These are phyloP conservation scores for Talaromyces amestolkiae DNA, from an alignment of 2,329 filamentous ascomycete genomes.

Conservation along the genomic window DNA sequence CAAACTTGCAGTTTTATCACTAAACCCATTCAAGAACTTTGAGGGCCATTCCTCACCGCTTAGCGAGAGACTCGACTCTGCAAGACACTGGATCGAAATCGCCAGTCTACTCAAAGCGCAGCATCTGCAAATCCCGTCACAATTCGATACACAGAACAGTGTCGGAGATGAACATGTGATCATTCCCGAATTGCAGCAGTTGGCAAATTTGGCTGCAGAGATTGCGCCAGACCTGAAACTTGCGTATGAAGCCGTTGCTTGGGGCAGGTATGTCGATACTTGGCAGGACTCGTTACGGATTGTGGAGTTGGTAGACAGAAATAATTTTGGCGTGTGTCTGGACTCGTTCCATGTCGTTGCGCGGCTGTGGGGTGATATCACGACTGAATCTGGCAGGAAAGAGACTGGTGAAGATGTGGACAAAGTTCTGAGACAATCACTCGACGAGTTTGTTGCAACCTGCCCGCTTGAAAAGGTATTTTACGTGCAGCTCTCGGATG, in stretches of 20 bases:
- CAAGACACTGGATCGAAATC: constrained; percentile 32
- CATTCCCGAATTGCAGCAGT: background rate
- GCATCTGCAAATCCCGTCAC: constrained; percentile 9
- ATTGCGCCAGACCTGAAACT: constrained; percentile 21
- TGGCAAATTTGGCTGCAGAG: background rate
- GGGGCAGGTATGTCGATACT: constrained; percentile 26
- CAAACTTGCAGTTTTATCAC: constrained; percentile 2
- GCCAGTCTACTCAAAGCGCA: background rate
- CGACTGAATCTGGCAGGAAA: constrained; percentile 18
- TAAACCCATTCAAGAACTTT: constrained; percentile 31
- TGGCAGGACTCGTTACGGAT: constrained; percentile 30
- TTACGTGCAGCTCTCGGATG: constrained; percentile 30
- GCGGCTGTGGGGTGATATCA: constrained; percentile 29
- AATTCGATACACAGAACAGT: constrained; percentile 8
- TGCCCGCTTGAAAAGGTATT: background rate
- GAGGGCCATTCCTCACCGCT: constrained; percentile 33
- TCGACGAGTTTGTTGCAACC: background rate
- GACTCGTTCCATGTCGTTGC: constrained; percentile 31
- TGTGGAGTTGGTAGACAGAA: constrained; percentile 25
- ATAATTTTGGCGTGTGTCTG: constrained; percentile 33
- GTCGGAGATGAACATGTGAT: constrained; percentile 1
- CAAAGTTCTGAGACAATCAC: background rate
- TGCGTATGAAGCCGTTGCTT: constrained; percentile 30
- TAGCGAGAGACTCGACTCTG: constrained; percentile 27
- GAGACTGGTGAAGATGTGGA: background rate